Conservation (phyloP, 192 early-diverging fungal genomes). For the Backusella australiensis region DNA sequence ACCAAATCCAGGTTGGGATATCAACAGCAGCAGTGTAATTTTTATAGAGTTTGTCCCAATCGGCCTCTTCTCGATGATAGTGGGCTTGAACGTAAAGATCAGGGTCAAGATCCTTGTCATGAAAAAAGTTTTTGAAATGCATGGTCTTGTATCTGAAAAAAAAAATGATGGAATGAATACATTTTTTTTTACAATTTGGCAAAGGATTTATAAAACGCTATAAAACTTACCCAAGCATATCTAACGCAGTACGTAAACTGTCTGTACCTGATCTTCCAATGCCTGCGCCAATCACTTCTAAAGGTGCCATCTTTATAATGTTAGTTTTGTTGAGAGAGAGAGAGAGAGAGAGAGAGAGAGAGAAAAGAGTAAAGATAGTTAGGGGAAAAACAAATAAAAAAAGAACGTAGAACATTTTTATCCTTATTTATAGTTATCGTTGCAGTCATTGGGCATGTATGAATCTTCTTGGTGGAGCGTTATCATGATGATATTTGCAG, state of each 20-base stretch:
- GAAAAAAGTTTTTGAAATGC: conserved; percentile 16
- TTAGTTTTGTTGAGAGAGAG: neutral
- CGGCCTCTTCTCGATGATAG: conserved; percentile 1
- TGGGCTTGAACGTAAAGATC: neutral
- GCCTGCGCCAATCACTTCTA: conserved; percentile 21
- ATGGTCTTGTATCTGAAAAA: conserved; percentile 12
- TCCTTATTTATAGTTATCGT: neutral
- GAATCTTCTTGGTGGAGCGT: too few relatives aligned
- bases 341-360: neutral
- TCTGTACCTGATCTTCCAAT: conserved; percentile 24
- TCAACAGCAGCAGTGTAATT: conserved; percentile 18
- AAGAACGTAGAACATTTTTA: neutral
- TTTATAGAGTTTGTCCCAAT: conserved; percentile 16
- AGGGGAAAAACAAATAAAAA: neutral
- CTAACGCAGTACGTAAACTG: conserved; percentile 19
- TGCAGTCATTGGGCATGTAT: too few relatives aligned
- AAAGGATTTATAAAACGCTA: too few relatives aligned
- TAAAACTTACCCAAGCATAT: conserved; percentile 15
- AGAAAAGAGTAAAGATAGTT: neutral
- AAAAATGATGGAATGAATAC: neutral
- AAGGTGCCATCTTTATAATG: conserved; percentile 17
- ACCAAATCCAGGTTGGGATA: conserved; percentile 13
- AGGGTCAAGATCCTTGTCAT: conserved; percentile 3
- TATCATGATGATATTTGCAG: too few relatives aligned
- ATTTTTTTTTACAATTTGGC: neutral